phyloP scores from a whole-genome alignment of 805 yeast species.

The Isabelozyma pseudorhagii region DNA sequence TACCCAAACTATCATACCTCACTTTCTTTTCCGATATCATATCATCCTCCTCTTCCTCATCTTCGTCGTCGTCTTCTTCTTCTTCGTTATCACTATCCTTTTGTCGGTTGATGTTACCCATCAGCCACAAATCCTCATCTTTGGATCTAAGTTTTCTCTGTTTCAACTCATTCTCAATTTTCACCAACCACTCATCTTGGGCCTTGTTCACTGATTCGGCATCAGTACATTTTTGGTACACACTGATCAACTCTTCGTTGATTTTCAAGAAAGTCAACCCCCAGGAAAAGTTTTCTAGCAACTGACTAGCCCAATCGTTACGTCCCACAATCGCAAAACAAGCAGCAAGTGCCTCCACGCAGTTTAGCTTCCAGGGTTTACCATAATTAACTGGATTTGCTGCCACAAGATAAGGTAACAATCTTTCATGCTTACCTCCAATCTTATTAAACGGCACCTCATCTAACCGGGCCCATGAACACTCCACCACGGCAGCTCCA shows the following conservation, averaged over 20 bases:
- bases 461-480: slow-evolving; percentile 97
- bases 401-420: slow-evolving; percentile 89
- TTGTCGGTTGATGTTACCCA: slow-evolving; percentile 69
- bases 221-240: slow-evolving; percentile 80
- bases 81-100: slow-evolving; percentile 5
- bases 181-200: slow-evolving; percentile 70
- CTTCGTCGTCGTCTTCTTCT: slow-evolving; percentile 8
- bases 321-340: slow-evolving; percentile 93
- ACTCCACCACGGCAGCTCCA: slow-evolving; percentile 98
- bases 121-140: slow-evolving; percentile 67
- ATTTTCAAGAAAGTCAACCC: slow-evolving; percentile 84
- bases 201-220: slow-evolving; percentile 68
- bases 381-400: slow-evolving; percentile 98
- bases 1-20: slow-evolving; percentile 21
- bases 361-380: slow-evolving; percentile 89
- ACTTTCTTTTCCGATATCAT: slow-evolving; percentile 6
- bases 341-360: slow-evolving; percentile 97
- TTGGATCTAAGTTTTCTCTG: slow-evolving; percentile 55
- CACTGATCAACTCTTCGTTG: slow-evolving; percentile 71
- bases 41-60: slow-evolving; percentile 5
- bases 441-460: slow-evolving; percentile 93
- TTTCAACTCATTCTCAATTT: slow-evolving; percentile 61
- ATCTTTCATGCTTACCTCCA: slow-evolving; percentile 85
- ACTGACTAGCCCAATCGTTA: slow-evolving; percentile 78
- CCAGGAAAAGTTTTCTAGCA: slow-evolving; percentile 85